Percentiles rank a stretch among this genome's conserved stretches.
phyloP scores from a whole-genome alignment of 2,329 filamentous ascomycete genomes.

The Saccharata proteae region DNA sequence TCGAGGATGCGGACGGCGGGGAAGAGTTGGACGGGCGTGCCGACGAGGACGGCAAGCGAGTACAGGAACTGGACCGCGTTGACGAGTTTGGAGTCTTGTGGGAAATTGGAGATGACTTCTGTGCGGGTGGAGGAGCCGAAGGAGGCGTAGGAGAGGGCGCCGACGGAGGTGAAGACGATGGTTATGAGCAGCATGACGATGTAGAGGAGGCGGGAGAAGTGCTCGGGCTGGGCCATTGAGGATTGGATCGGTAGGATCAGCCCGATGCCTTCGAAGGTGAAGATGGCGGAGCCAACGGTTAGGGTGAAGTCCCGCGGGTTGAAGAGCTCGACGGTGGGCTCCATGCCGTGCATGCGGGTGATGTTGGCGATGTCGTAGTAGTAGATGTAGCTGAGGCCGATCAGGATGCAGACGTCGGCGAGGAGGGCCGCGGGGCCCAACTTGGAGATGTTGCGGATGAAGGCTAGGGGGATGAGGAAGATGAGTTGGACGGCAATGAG shows the following conservation, averaged over 20 bases:
- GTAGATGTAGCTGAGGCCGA: constrained; percentile 63
- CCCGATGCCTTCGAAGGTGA: constrained; percentile 68
- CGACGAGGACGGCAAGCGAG: constrained; percentile 59
- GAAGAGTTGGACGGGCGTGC: constrained; percentile 64
- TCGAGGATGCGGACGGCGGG: constrained; percentile 62
- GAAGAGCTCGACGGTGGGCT: constrained; percentile 53
- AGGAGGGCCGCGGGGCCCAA: constrained; percentile 57
- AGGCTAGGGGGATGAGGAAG: constrained; percentile 52
- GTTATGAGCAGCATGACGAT: constrained; percentile 64
- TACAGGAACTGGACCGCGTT: constrained; percentile 67
- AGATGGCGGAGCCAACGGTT: constrained; percentile 62
- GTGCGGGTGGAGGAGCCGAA: constrained; percentile 58
- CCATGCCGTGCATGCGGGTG: constrained; percentile 40
- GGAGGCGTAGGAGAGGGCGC: constrained; percentile 61
- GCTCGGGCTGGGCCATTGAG: constrained; percentile 58
- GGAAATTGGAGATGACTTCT: constrained; percentile 66
- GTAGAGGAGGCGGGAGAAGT: constrained; percentile 54
- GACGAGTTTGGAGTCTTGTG: constrained; percentile 58
- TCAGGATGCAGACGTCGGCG: constrained; percentile 59
- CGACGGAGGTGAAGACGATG: constrained; percentile 58
- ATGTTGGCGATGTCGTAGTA: constrained; percentile 53
- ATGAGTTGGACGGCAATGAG: constrained; percentile 57
- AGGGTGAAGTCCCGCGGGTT: constrained; percentile 58
- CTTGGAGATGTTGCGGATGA: constrained; percentile 65
- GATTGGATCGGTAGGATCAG: constrained; percentile 66